Base-by-base conservation (phyloP, 139 green algal species). In the Raphidocelis subcapitata region DNA sequence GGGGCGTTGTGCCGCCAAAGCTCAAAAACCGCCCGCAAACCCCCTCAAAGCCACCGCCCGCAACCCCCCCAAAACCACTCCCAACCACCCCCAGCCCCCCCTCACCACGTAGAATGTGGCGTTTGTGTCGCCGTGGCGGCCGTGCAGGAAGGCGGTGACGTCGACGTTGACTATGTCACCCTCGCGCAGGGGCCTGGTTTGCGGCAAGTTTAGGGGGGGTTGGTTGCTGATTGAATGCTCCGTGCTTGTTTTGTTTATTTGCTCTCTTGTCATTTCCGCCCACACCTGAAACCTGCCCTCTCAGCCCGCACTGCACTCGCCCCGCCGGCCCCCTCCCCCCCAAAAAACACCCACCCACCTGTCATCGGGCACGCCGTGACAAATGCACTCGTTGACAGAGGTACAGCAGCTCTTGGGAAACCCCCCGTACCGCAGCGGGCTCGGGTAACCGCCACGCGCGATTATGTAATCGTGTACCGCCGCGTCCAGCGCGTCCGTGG, bases 401-500 rank as follows among this genome's bases (percentile, higher is more conserved):
- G 95, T 99, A 88, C 96, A 99, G 24, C 99, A 92, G 37, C 76
- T 92, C 85, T 99, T 98, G 49, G 96, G 96, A 76, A 99, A 99
- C 49, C 72, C 72, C 28, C 57, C 47, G 63, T 97, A 99, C 57
- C 89, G 94, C 41, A 97, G 86, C 4, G 95, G 95, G 21, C 90
- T 97, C 5, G 96, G 96, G 84, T 99, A 99, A 1, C 93, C 94
- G 2, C 86, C 87, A 24, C 78, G 79, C 0, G 92, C 87, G 21
- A 97, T 76, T 1, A 90, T 91, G 81, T 93, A 93, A 29, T 91
- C 57, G 65, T 98, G 94, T 54, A 97, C 94, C 1, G 79, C 83
- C 29, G 74, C 75, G 85, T 99, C 96, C 60, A 99, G 96, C 21
- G 87, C 82, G 35, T 99, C 94, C 31, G 96, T 98, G 1, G 90